Evolutionary conservation across 1,139 yeast genomes (phyloP), one percentile per base, ranked within the genome.

Genomic region (Sugiyamaella xylanicola): DNA sequence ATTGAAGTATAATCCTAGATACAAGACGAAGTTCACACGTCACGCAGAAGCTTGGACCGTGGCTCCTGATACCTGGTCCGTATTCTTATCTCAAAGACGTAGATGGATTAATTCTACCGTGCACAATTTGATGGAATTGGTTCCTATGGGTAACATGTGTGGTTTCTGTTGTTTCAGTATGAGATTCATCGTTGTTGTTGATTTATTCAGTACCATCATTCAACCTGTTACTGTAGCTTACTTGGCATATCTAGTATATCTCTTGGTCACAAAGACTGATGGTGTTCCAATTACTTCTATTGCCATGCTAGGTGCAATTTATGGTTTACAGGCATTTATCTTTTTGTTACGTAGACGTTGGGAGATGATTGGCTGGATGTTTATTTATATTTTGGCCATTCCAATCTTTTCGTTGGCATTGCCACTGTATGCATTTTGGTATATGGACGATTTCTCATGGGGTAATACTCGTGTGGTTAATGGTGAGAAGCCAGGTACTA

Each of bases 301-400:
- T 51, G 63, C 68, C 19, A 64, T 74, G 67, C 60, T 74, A 36
- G 74, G 68, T 8, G 74, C 76, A 8, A 73, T 74, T 20, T 74
- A 74, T 52, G 78, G 78, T 46, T 62, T 74, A 37, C 78, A 74
- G 56, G 74, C 74, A 2, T 50, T 74, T 27, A 68, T 74, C 29
- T 74, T 74, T 65, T 54, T 74, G 49, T 55, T 74, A 36, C 65
- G 78, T 22, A 63, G 75, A 53, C 66, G 70, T 56, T 74, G 78
- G 78, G 78, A 74, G 50, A 75, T 74, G 77, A 70, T 74, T 58
- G 77, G 76, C 5, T 74, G 78, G 78, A 74, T 74, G 78, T 52
- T 74, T 36, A 65, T 74, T 9, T 74, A 74, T 59, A 64, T 74
- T 36, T 56, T 71, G 3, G 77, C 77, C 4, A 64, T 74, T 51